Percentiles rank a stretch among this genome's conserved stretches.
Conservation (phyloP, 1,284 basidiomycete genomes). For the Marasmius fiardii region DNA sequence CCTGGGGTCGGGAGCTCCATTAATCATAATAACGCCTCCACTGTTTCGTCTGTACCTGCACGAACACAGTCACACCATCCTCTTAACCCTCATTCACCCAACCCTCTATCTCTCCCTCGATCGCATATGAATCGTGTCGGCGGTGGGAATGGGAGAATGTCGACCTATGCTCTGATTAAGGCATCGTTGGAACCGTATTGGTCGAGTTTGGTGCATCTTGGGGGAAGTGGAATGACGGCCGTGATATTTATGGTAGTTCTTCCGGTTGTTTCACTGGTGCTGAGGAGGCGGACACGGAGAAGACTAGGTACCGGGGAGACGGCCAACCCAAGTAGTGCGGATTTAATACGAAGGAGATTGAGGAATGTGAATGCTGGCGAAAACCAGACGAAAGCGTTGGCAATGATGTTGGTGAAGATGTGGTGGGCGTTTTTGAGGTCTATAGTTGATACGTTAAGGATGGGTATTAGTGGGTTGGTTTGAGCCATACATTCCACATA, state of each 20-base stretch:
- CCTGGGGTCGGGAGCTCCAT: background rate
- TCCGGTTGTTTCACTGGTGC: constrained; percentile 55
- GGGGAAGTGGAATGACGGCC: constrained; percentile 32
- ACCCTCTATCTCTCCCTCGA: constrained; percentile 24
- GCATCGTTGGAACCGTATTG: constrained; percentile 44
- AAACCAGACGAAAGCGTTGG: constrained; percentile 25
- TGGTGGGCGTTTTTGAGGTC: constrained; percentile 57
- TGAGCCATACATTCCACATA: constrained; percentile 20
- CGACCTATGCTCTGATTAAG: constrained; percentile 42
- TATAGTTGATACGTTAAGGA: constrained; percentile 64
- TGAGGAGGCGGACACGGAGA: constrained; percentile 44
- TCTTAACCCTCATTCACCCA: constrained; percentile 15
- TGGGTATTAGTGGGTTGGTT: constrained; percentile 75
- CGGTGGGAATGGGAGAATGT: constrained; percentile 19
- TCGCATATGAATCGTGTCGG: constrained; percentile 20
- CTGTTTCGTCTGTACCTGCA: constrained; percentile 51
- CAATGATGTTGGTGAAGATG: constrained; percentile 33
- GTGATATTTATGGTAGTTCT: constrained; percentile 57
- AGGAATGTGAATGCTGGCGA: constrained; percentile 26
- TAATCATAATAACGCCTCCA: constrained; percentile 16
- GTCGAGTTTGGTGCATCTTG: background rate
- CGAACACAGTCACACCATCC: constrained; percentile 49
- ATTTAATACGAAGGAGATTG: constrained; percentile 55
- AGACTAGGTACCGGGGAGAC: constrained; percentile 18
- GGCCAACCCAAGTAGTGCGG: constrained; percentile 39